phyloP scores from a whole-genome alignment of 148 eudicot genomes.

The Vaccinium darrowii region DNA sequence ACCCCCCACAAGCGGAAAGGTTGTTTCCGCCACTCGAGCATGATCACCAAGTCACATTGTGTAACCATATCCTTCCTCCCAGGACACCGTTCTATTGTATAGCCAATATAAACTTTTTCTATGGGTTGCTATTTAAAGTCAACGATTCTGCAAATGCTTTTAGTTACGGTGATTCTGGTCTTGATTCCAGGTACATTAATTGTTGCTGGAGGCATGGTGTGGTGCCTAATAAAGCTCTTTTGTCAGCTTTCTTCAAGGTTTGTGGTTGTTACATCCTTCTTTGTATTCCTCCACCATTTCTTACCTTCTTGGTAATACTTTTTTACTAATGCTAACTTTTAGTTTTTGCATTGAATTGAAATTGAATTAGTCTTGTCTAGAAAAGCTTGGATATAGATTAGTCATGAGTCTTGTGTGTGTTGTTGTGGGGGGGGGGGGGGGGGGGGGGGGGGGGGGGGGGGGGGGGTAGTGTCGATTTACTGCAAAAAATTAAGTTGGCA shows the following conservation, averaged over 20 bases:
- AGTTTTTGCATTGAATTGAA: too few species aligned
- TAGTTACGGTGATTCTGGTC: background rate
- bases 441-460: background rate
- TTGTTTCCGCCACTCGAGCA: background rate
- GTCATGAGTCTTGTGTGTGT: background rate
- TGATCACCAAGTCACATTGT: background rate
- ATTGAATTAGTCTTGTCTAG: background rate
- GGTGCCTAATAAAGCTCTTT: slow-evolving; percentile 39
- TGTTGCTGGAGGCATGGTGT: slow-evolving; percentile 35
- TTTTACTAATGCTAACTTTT: background rate
- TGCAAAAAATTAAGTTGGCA: background rate
- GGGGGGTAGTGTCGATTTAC: background rate
- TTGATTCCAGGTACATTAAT: slow-evolving; percentile 43
- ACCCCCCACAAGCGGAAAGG: background rate
- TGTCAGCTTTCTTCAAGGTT: slow-evolving; percentile 45
- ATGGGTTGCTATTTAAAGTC: background rate
- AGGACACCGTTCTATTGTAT: background rate
- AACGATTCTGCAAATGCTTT: background rate
- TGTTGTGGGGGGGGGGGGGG: too few species aligned
- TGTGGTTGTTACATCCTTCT: background rate
- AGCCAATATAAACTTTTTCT: background rate
- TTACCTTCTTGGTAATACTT: background rate
- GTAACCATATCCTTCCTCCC: background rate
- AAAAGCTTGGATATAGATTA: background rate
- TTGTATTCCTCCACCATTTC: background rate